phyloP scores from a whole-genome alignment of 345 rosid genomes.

The Jatropha curcas region DNA sequence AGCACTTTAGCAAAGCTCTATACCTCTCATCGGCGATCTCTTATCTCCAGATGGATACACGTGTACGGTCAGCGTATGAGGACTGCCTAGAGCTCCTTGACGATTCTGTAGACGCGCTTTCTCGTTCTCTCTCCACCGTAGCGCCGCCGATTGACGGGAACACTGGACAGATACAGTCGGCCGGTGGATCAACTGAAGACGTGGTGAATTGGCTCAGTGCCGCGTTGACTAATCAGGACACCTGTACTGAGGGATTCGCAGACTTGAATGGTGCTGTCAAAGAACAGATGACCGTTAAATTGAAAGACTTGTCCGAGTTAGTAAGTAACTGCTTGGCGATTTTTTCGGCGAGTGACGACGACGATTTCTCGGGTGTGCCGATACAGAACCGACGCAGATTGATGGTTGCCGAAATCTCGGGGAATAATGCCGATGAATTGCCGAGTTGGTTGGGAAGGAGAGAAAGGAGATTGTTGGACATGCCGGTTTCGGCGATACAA shows the following conservation, averaged over 20 bases:
- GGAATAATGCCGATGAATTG: constrained; percentile 29
- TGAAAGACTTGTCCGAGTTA: constrained; percentile 81
- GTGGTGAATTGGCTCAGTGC: constrained; percentile 96
- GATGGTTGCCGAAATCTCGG: constrained; percentile 28
- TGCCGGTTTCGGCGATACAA: constrained; percentile 59
- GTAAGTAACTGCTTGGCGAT: constrained; percentile 91
- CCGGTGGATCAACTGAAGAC: constrained; percentile 47
- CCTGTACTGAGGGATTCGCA: constrained; percentile 81
- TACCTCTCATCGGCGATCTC: constrained; percentile 56
- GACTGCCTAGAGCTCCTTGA: constrained; percentile 90
- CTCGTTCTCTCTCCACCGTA: constrained; percentile 62
- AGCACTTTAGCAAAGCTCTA: constrained; percentile 75
- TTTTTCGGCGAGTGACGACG: constrained; percentile 45
- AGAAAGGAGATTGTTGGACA: constrained; percentile 56
- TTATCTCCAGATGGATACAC: constrained; percentile 57
- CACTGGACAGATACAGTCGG: background rate
- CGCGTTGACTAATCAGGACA: constrained; percentile 89
- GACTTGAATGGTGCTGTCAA: constrained; percentile 59
- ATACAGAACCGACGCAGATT: constrained; percentile 74
- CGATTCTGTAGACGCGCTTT: constrained; percentile 76
- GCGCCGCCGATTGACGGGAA: constrained; percentile 20
- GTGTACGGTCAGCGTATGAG: constrained; percentile 70
- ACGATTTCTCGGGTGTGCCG: constrained; percentile 83
- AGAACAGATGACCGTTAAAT: constrained; percentile 50
- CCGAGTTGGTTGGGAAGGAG: constrained; percentile 70